These are phyloP conservation scores for Sordariomycetes sp. DNA, from an alignment of 2,329 filamentous ascomycete species.

Conservation along the genomic window DNA sequence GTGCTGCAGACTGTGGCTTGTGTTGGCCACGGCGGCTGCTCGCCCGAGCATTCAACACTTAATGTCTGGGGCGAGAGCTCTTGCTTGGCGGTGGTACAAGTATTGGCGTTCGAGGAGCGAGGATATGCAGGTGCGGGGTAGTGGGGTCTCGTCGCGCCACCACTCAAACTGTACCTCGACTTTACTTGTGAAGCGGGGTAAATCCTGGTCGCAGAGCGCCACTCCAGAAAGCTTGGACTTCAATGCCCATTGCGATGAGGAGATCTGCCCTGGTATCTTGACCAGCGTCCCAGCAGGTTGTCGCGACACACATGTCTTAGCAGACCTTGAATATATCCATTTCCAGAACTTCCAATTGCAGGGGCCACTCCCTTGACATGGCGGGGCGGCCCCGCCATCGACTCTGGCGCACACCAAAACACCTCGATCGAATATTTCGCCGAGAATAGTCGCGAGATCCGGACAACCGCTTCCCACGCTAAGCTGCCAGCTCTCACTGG, in stretches of 20 bases:
- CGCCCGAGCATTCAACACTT: not conserved
- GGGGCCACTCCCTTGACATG: too few relatives aligned
- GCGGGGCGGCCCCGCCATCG: too few relatives aligned
- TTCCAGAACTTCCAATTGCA: too few relatives aligned
- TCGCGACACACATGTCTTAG: too few relatives aligned
- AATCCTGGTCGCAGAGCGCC: not conserved
- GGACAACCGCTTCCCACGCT: not conserved
- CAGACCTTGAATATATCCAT: too few relatives aligned
- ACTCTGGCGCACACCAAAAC: too few relatives aligned
- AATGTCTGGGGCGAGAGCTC: not conserved
- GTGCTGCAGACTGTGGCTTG: too few relatives aligned
- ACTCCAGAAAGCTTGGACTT: not conserved
- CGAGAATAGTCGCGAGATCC: not conserved
- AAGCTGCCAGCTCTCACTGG: not conserved
- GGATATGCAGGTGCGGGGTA: not conserved
- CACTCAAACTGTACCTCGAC: not conserved
- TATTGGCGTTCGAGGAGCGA: not conserved
- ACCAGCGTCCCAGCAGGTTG: too few relatives aligned
- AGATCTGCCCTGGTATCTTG: too few relatives aligned
- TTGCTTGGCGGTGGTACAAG: not conserved
- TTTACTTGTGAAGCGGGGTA: not conserved
- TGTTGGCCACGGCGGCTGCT: not conserved
- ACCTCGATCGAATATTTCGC: not conserved
- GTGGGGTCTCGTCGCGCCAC: not conserved
- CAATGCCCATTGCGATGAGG: not conserved